Evolutionary conservation across 2,329 filamentous ascomycete genomes (phyloP).

Genomic region (Exophiala xenobiotica): DNA sequence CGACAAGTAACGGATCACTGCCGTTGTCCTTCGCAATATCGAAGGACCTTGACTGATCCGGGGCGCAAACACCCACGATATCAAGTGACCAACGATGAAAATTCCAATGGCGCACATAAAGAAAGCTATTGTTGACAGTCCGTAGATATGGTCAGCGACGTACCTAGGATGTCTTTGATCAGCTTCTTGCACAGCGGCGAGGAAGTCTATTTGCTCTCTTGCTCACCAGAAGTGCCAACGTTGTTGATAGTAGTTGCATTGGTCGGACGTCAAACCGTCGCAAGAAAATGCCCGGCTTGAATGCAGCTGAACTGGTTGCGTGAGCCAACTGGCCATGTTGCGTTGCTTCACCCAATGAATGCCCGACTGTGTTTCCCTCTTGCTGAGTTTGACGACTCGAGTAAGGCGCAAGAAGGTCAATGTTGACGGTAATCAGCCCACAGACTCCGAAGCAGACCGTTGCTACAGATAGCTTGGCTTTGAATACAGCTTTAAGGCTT

Average conservation of each 20-base stretch:
- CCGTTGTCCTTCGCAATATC: constrained; percentile 38
- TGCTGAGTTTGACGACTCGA: too few species aligned
- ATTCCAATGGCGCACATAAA: constrained; percentile 51
- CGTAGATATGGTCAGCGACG: constrained; percentile 55
- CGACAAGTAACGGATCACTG: constrained; percentile 42
- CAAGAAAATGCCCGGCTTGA: constrained; percentile 36
- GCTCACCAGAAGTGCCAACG: constrained; percentile 52
- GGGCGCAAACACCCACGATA: constrained; percentile 36
- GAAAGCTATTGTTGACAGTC: constrained; percentile 54
- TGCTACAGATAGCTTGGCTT: too few species aligned
- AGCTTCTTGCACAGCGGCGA: background rate
- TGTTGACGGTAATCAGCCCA: too few species aligned
- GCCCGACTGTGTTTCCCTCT: too few species aligned
- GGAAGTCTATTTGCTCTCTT: too few species aligned
- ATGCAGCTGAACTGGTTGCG: constrained; percentile 44
- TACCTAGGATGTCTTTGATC: constrained; percentile 43
- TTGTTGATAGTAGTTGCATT: constrained; percentile 47
- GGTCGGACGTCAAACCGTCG: constrained; percentile 41
- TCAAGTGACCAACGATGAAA: constrained; percentile 46
- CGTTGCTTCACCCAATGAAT: too few species aligned
- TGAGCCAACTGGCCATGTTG: background rate
- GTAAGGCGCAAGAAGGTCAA: too few species aligned
- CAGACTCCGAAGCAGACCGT: too few species aligned
- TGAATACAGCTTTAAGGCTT: too few species aligned
- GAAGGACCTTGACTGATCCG: constrained; percentile 30